Percentiles rank a stretch among this genome's conserved stretches.
phyloP scores from a whole-genome alignment of 2,329 filamentous ascomycete species.

The Curvularia sp. region DNA sequence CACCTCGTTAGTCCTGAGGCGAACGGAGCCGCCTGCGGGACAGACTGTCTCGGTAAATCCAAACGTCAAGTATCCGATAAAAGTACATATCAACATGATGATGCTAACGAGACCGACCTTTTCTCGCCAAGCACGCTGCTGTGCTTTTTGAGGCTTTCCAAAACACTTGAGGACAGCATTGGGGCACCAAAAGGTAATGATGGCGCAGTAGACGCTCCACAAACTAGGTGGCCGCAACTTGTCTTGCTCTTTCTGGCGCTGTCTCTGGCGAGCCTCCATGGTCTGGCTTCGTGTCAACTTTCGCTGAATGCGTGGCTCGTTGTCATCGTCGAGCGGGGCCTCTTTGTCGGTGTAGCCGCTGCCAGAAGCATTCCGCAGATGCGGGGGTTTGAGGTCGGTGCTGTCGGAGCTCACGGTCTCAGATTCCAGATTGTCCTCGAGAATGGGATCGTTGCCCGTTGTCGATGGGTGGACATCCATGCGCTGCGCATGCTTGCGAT shows the following conservation, averaged over 20 bases:
- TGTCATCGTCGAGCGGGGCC: constrained; percentile 42
- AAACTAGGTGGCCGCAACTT: constrained; percentile 79
- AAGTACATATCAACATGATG: constrained; percentile 83
- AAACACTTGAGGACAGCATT: constrained; percentile 84
- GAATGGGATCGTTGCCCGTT: constrained; percentile 87
- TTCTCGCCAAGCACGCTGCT: constrained; percentile 93
- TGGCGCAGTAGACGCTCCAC: constrained; percentile 94
- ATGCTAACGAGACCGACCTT: constrained; percentile 97
- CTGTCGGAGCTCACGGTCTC: constrained; percentile 69
- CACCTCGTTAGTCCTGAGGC: constrained; percentile 84
- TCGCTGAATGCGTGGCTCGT: constrained; percentile 52
- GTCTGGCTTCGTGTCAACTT: constrained; percentile 71
- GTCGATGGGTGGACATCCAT: constrained; percentile 91
- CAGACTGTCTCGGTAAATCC: constrained; percentile 93
- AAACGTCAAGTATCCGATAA: constrained; percentile 95
- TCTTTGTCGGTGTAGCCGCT: constrained; percentile 50
- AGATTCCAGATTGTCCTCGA: constrained; percentile 69
- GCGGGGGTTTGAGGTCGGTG: constrained; percentile 59
- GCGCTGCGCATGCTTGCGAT: constrained; percentile 90
- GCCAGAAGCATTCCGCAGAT: constrained; percentile 49
- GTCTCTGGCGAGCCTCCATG: constrained; percentile 65
- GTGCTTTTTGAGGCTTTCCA: constrained; percentile 82
- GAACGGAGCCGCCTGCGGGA: constrained; percentile 67
- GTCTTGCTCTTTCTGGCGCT: constrained; percentile 65
- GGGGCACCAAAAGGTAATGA: constrained; percentile 94